Evolutionary conservation across 2,329 filamentous ascomycete genomes (phyloP).

Genomic region (Phoma sp.): DNA sequence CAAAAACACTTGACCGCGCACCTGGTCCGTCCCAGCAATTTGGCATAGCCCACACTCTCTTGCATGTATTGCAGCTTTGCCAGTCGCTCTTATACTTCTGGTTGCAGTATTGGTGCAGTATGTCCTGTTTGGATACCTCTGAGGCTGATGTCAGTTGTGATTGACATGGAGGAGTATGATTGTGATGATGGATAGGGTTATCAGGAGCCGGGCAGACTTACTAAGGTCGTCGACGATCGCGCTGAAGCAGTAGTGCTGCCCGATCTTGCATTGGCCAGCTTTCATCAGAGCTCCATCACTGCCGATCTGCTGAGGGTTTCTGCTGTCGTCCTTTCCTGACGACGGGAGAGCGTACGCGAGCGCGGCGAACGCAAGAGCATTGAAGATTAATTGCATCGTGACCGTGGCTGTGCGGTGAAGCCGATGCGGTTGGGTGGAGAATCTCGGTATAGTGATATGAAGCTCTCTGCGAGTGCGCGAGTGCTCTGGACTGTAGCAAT

Average conservation of each 20-base stretch:
- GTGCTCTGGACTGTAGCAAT: conserved; percentile 1
- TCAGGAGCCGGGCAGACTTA: background rate
- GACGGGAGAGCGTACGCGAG: conserved; percentile 15
- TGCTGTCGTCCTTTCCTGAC: background rate
- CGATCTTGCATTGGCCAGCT: conserved; percentile 13
- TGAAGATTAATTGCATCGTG: conserved; percentile 7
- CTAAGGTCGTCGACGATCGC: conserved; percentile 20
- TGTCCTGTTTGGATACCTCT: conserved; percentile 20
- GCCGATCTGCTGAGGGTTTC: background rate
- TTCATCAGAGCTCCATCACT: background rate
- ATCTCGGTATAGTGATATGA: background rate
- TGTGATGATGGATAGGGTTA: background rate
- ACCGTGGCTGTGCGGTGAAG: background rate
- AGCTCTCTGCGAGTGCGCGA: background rate
- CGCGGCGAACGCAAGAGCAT: background rate
- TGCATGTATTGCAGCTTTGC: conserved; percentile 26
- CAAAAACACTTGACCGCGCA: conserved; percentile 25
- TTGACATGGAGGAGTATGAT: background rate
- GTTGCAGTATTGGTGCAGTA: conserved; percentile 29
- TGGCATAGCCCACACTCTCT: conserved; percentile 17
- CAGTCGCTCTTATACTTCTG: conserved; percentile 24
- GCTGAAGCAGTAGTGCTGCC: conserved; percentile 21
- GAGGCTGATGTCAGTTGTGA: background rate
- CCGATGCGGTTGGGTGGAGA: background rate
- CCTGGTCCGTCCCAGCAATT: conserved; percentile 22